These are phyloP conservation scores for Pseudonectria foliicola DNA, from an alignment of 2,329 filamentous ascomycete species.

Conservation along the genomic window DNA sequence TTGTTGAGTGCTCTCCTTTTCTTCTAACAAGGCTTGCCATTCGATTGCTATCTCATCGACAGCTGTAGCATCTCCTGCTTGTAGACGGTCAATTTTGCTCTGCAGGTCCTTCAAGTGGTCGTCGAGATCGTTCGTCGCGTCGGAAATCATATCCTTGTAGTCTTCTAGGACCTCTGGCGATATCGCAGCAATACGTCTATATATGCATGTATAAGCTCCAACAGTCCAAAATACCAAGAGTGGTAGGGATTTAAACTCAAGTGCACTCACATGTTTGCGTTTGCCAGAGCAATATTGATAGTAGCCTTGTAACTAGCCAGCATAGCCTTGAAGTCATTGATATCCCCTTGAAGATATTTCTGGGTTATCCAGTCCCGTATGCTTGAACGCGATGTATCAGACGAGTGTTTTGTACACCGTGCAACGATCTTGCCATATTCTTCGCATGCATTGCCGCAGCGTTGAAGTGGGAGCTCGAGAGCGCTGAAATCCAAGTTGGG, in stretches of 20 bases:
- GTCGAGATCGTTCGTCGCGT: conserved; percentile 6
- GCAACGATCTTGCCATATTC: conserved; percentile 32
- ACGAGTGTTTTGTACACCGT: conserved; percentile 29
- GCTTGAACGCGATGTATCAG: conserved; percentile 27
- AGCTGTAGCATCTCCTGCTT: no score
- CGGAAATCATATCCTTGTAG: conserved; percentile 4
- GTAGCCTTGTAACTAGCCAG: conserved; percentile 33
- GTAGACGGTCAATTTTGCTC: no score
- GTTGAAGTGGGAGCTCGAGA: conserved; percentile 28
- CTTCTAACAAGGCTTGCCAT: conserved; percentile 15
- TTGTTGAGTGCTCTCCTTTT: conserved; percentile 16
- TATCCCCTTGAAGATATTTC: conserved; percentile 36
- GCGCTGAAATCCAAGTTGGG: conserved; percentile 7
- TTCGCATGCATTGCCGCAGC: conserved; percentile 36
- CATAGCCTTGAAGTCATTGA: conserved; percentile 32
- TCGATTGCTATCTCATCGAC: no score
- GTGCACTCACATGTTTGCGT: conserved; percentile 13
- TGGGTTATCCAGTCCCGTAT: conserved; percentile 38
- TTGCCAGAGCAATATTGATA: conserved; percentile 16
- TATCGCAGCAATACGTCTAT: conserved; percentile 4
- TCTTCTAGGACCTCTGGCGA: conserved; percentile 7
- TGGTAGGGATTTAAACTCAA: not conserved
- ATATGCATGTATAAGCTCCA: not conserved
- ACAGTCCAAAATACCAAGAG: no score
- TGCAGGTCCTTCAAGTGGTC: no score